These are phyloP conservation scores for Linum trigynum DNA, from an alignment of 345 rosid species.

Conservation along the genomic window DNA sequence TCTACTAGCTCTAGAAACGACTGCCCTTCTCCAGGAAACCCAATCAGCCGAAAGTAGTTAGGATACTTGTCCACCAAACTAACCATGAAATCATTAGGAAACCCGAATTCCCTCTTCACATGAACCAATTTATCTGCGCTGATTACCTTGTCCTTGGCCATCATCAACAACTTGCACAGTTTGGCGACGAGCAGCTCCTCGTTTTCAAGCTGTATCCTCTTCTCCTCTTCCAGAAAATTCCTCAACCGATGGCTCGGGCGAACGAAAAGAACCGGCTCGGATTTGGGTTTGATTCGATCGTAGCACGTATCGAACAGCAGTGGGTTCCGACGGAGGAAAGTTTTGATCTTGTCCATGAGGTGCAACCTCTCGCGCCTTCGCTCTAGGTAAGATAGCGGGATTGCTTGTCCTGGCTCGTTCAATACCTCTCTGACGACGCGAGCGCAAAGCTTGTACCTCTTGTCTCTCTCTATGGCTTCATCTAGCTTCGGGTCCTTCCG, in stretches of 20 bases:
- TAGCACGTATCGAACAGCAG: constrained; percentile 48
- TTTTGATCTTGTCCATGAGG: constrained; percentile 34
- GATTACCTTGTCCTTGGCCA: constrained; percentile 53
- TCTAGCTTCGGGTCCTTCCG: constrained; percentile 61
- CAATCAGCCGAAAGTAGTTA: constrained; percentile 47
- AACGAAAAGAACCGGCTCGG: constrained; percentile 44
- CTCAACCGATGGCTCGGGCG: constrained; percentile 45
- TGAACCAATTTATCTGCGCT: constrained; percentile 61
- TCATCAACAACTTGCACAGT: constrained; percentile 77
- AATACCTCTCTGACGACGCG: constrained; percentile 68
- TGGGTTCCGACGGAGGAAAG: constrained; percentile 49
- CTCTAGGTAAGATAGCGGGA: constrained; percentile 63
- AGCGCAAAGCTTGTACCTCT: constrained; percentile 47
- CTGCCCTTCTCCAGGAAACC: constrained; percentile 48
- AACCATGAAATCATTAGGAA: constrained; percentile 64
- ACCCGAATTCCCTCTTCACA: constrained; percentile 84
- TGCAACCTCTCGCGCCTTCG: constrained; percentile 71
- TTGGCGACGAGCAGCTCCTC: constrained; percentile 57
- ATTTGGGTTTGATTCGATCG: constrained; percentile 57
- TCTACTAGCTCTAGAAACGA: constrained; percentile 58
- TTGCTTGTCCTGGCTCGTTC: constrained; percentile 70
- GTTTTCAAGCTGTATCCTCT: constrained; percentile 34
- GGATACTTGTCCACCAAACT: constrained; percentile 55
- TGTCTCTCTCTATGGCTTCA: constrained; percentile 62
- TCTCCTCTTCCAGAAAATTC: constrained; percentile 58